Evolutionary conservation across 192 early-diverging fungal species (phyloP).

Genomic region (Allomyces javanicus): DNA sequence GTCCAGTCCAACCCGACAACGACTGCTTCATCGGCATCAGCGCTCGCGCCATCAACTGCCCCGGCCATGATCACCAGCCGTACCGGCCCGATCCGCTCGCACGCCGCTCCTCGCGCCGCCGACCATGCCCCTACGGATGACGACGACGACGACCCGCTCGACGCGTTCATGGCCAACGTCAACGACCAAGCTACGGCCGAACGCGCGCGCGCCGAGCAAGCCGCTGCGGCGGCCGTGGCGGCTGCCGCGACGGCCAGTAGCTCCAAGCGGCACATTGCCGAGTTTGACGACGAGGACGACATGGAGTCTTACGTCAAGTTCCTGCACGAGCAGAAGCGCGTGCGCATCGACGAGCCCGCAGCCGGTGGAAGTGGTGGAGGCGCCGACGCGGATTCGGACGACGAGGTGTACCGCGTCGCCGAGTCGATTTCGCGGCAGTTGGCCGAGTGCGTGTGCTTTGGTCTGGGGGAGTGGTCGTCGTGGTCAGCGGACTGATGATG

Average conservation of each 20-base stretch:
- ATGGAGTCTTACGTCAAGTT: conserved; percentile 53
- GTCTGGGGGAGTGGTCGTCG: background rate
- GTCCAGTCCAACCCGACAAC: too few relatives aligned
- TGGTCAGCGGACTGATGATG: conserved; percentile 35
- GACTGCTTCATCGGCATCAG: too few relatives aligned
- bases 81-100: too few relatives aligned
- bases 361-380: conserved; percentile 21
- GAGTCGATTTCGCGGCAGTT: background rate
- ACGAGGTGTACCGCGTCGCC: conserved; percentile 5
- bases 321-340: conserved; percentile 45
- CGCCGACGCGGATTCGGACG: conserved; percentile 9
- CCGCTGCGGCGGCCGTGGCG: conserved; percentile 12
- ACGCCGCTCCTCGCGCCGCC: background rate
- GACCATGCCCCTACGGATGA: conserved; percentile 7
- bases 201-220: conserved; percentile 22
- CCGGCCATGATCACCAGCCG: too few relatives aligned
- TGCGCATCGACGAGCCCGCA: conserved; percentile 36
- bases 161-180: conserved; percentile 67
- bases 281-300: conserved; percentile 56
- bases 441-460: background rate
- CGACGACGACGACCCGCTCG: conserved; percentile 52
- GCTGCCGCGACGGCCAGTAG: background rate
- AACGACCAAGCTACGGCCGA: conserved; percentile 25
- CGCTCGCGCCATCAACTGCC: too few relatives aligned
- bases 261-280: conserved; percentile 1